Evolutionary conservation across 148 eudicot genomes (phyloP), one percentile per base, ranked within the genome.

Genomic region (Fagopyrum homotropicum): DNA sequence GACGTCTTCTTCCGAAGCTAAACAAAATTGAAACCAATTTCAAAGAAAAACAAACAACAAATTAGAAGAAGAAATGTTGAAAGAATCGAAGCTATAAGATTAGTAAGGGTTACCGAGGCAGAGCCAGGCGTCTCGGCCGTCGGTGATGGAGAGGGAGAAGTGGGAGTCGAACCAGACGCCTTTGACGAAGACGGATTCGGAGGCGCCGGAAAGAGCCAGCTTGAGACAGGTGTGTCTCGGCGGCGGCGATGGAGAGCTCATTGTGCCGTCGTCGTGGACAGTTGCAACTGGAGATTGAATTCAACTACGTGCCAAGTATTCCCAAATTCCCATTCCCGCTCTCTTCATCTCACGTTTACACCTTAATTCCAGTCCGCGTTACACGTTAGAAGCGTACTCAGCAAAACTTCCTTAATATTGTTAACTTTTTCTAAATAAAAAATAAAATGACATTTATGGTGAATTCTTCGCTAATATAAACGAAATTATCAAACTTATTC

Each of bases 1-100:
- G 44, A 95, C 96, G 76, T 92, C 98, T 4, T 92, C 97, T 73
- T 89, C 93, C 15, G 92, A 81, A 3, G 89, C 98, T 93, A 72
- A 52, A 74, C n/a, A 66, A 66, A 1, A 66, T 5, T 5, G 4
- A 66, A 14, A 35, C 47, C 71, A 22, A 17, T 45, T 0, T 8
- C 75, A 73, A 70, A 54, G 4, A 76, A 14, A 49, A 63, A 40
- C 52, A 9, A 35, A 35, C 5, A 11, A 64, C 46, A 4, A 63
- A 44, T 46, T 64, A 29, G 68, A 73, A 29, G 68, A 73, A 71
- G 9, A 57, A 26, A 57, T 57, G 63, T 22, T 9, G 7, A 57
- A 57, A 11, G 30, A 57, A 57, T 57, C 22, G 63, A 57, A 45
- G 9, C 50, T 4, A 45, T 17, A 2, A 69, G 50, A 75, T 45